Conservation (phyloP, 495 filamentous ascomycete genomes). For the Rhypophila decipiens region DNA sequence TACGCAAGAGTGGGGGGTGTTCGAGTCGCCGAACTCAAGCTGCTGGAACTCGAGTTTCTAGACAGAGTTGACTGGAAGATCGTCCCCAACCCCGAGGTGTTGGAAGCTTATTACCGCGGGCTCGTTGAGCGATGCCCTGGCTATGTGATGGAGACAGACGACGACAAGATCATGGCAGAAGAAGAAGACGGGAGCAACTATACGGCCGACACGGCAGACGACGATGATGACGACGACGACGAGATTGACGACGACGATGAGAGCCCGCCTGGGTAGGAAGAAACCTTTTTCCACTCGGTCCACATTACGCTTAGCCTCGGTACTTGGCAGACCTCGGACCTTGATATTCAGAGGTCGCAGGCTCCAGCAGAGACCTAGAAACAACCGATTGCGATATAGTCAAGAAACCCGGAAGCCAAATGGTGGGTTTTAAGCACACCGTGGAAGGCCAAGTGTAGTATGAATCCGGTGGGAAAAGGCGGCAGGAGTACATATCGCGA, state of each 20-base stretch:
- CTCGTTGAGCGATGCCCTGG: slow-evolving; percentile 57
- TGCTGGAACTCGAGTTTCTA: slow-evolving; percentile 92
- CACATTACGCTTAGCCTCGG: too few relatives aligned
- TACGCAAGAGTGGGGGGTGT: slow-evolving; percentile 94
- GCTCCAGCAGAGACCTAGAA: too few relatives aligned
- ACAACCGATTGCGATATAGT: too few relatives aligned
- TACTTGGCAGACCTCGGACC: too few relatives aligned
- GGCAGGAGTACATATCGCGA: too few relatives aligned
- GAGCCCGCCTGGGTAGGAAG: slow-evolving; percentile 1
- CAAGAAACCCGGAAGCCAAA: too few relatives aligned
- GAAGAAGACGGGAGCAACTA: slow-evolving; percentile 14
- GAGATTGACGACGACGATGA: slow-evolving; percentile 20
- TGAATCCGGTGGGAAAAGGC: too few relatives aligned
- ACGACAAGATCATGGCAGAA: slow-evolving; percentile 12
- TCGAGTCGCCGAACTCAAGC: slow-evolving; percentile 75
- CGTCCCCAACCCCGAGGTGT: slow-evolving; percentile 85
- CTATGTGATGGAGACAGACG: slow-evolving; percentile 35
- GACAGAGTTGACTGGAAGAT: slow-evolving; percentile 92
- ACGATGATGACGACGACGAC: slow-evolving; percentile 18
- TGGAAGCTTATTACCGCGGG: slow-evolving; percentile 88
- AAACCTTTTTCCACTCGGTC: too few relatives aligned
- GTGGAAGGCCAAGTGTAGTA: too few relatives aligned
- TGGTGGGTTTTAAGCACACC: too few relatives aligned
- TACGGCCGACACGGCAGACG: slow-evolving; percentile 14
- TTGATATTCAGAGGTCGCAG: too few relatives aligned